Evolutionary conservation across 441 rosid species (phyloP).

Genomic region (Gossypium armourianum): DNA sequence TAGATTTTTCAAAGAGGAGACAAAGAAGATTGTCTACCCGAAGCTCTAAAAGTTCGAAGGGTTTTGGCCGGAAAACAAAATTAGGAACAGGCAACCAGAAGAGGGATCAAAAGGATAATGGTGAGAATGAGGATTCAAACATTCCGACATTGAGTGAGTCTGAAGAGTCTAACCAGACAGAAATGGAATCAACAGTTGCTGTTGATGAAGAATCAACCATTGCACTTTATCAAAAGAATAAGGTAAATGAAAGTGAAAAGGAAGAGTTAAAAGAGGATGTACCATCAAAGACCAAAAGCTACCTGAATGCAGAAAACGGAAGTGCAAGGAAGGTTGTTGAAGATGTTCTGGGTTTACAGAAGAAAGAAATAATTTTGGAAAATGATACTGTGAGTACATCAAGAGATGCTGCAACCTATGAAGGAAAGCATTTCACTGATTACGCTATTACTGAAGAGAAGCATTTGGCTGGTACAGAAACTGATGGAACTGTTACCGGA

Average conservation of each 20-base stretch:
- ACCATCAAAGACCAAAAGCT: conserved; percentile 12
- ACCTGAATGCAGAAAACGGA: conserved; percentile 26
- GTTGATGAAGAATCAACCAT: conserved; percentile 26
- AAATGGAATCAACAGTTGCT: conserved; percentile 24
- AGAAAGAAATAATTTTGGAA: conserved; percentile 17
- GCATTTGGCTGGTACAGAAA: neutral
- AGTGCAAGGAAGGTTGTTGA: conserved; percentile 22
- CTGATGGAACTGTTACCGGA: neutral
- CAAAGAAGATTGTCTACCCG: conserved; percentile 36
- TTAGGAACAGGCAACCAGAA: conserved; percentile 38
- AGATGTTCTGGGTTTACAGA: conserved; percentile 14
- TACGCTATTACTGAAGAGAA: neutral
- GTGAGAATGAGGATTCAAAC: conserved; percentile 34
- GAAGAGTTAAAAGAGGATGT: conserved; percentile 17
- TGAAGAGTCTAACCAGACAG: conserved; percentile 20
- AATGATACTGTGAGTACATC: conserved; percentile 14
- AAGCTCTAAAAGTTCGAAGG: conserved; percentile 45
- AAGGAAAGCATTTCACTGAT: conserved; percentile 15
- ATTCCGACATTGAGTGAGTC: conserved; percentile 25
- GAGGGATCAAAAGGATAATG: conserved; percentile 33
- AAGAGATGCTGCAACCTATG: conserved; percentile 10
- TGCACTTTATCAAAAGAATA: conserved; percentile 25
- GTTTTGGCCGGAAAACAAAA: conserved; percentile 36
- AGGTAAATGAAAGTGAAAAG: conserved; percentile 18
- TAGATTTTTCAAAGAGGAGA: conserved; percentile 70